Base-by-base conservation (phyloP, 306 rosid species). In the Comarum palustre region DNA sequence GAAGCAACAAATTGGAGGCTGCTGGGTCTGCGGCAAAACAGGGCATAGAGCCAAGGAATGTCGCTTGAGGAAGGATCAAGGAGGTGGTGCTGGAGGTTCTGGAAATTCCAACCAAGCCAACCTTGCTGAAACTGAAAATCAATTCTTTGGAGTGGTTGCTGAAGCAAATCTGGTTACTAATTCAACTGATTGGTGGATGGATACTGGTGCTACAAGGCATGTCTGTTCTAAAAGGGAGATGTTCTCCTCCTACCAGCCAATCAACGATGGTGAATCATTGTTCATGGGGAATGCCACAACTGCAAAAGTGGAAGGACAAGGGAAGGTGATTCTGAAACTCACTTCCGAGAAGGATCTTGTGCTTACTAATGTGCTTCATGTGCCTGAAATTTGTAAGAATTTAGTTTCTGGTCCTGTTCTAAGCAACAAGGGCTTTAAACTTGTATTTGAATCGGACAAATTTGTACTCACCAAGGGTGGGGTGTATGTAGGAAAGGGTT, bases 221-320 rank as follows among this genome's bases (percentile, higher is more conserved):
- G 15, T 66, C 5, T 41, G 54, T 4, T 25, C 34, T 17, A 11
- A 4, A 17, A 41, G 5, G 52, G 42, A 20, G 15, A 41, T 66
- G 54, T 66, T 66, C 24, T 16, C 20, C 1, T 17, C 9, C 5
- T 17, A 48, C 59, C 27, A 52, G 13, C 59, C 59, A 19, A 52
- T 52, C 59, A 52, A 8, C 11, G 42, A 38, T 38, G 42, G 42
- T 6, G 42, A 38, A 38, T 38, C 42, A 38, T 38, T 38, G 11
- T 43, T 42, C 72, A 70, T 50, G 64, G 64, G 32, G 24, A 70
- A 70, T 52, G 39, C 20, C 13, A 22, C 63, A 15, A 52, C 74
- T 11, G 5, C 48, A 3, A 36, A 31, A 4, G 47, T 70, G 5
- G 15, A 15, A 15, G 41, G 36, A 27, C 1, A 61, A 14, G 24